Base-by-base conservation (phyloP, 768 basidiomycete species). In the Tricholoma terreum region DNA sequence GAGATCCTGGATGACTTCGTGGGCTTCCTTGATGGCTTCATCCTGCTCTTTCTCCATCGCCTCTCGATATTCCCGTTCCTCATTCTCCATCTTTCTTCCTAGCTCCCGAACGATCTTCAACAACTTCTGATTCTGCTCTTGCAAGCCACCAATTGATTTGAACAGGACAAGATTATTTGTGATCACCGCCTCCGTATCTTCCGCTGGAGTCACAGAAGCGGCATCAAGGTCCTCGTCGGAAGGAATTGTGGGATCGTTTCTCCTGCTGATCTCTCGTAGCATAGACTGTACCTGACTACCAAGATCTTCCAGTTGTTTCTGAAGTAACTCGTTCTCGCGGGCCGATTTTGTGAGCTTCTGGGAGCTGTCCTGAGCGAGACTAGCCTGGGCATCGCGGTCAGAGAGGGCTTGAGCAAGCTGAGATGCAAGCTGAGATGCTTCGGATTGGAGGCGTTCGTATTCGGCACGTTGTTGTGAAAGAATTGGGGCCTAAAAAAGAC, bases 61-160 rank as follows among this genome's bases (percentile, higher is more conserved):
- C 49, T 84, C 86, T 43, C 81, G 80, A 61, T 89, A 88, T 22
- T 92, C 90, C 61, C 78, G 80, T 71, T 96, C 93, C 63, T 90
- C 89, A 5, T 77, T 77, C 73, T 98, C 97, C 80, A 98, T 83
- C 76, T 90, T 88, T 35, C 79, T 73, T 5, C 90, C 93, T 36
- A 98, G 78, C 55, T 91, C 89, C 15, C 95, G 80, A 11, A 89
- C 86, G 61, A 96, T 85, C 70, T 83, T 86, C 48, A 98, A 77
- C 21, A 98, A 74, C 63, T 89, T 90, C 76, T 92, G 89, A 69
- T 98, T 98, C 73, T 96, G 94, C 40, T 86, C 82, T 66, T 98
- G 94, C n/a, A 99, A 75, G 11, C 81, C 77, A 12, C 83, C 80
- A 52, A 98, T 82, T 0, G 86, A 89, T 43, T 80, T 80, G 84